A percentile compares a stretch with the other conserved stretches of the same genome.
phyloP scores from a whole-genome alignment of 2,329 filamentous ascomycete species.

The Aspergillus latus region DNA sequence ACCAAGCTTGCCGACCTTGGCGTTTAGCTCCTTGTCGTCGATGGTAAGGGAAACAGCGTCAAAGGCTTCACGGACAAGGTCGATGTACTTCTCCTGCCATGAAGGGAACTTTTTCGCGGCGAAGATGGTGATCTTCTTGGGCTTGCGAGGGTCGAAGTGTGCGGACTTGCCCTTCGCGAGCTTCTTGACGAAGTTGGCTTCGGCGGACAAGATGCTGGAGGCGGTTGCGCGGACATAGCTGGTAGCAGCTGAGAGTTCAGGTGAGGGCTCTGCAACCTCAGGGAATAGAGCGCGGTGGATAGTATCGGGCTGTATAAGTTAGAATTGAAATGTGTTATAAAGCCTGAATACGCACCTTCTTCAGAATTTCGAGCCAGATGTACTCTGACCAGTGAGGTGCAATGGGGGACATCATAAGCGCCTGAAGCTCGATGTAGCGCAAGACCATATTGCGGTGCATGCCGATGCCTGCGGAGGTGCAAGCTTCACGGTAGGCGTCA shows the following conservation, averaged over 20 bases:
- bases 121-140: conserved; percentile 88
- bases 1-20: conserved; percentile 74
- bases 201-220: conserved; percentile 80
- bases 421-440: conserved; percentile 83
- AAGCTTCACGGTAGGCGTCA: conserved; percentile 86
- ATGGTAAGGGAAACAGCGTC: conserved; percentile 60
- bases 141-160: conserved; percentile 83
- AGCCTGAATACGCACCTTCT: conserved; percentile 50
- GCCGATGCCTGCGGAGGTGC: conserved; percentile 71
- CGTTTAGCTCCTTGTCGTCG: conserved; percentile 79
- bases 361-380: conserved; percentile 88
- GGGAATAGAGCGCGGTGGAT: conserved; percentile 81
- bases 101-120: conserved; percentile 75
- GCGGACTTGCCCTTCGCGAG: conserved; percentile 88
- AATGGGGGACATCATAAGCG: conserved; percentile 76
- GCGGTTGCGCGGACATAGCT: conserved; percentile 76
- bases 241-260: conserved; percentile 71
- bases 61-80: conserved; percentile 72
- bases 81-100: conserved; percentile 91
- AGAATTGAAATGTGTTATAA: background rate
- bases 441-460: conserved; percentile 81
- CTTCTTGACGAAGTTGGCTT: conserved; percentile 74
- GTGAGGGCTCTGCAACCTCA: conserved; percentile 62
- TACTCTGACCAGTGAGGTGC: conserved; percentile 94
- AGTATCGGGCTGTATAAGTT: conserved; percentile 54